Evolutionary conservation across 2,329 filamentous ascomycete genomes (phyloP), one percentile per base, ranked within the genome.

Genomic region (Neobulgaria alba): DNA sequence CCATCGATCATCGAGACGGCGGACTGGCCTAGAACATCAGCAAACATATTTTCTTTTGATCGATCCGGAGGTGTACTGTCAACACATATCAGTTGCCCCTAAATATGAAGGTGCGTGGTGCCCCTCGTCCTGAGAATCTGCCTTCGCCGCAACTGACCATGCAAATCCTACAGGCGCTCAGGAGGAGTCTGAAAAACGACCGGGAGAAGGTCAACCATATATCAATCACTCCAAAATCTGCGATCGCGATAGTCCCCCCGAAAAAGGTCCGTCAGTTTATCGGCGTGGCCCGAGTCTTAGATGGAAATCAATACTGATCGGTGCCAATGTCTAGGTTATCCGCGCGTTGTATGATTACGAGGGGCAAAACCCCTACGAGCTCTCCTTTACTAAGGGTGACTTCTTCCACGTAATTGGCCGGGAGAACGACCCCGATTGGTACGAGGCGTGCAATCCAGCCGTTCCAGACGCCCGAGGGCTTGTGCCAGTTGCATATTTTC

Each of bases 371-470:
- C 67, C 67, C 39, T 82, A 90, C 61, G 82, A 95, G 67, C 72
- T 98, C 56, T 82, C 84, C 61, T 98, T 98, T 66, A 87, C 82
- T 51, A 85, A 87, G 61, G 92, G 92, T 58, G 92, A 98, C 63
- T 98, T 96, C 64, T 92, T 98, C 62, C 90, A 96, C 68, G 92
- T 98, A 50, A 90, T 96, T 63, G 87, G 85, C 57, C 83, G 90
- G 63, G 92, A 96, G 67, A 82, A 95, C 70, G 90, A 96, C 61
- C 68, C 71, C 30, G 87, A 95, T 61, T 98, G 92, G 90, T 98
- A 95, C 72, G 92, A 96, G 66, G 92, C 90, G 41, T 96, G 88
- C 72, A 98, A 98, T 61, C 92, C 92, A 46, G 77, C 85, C 37
- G 72, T 95, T 51, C 87, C 85, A 57, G 83, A 83, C 64, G 86